phyloP scores from a whole-genome alignment of 257 asterid species.

The Ilex asprella region DNA sequence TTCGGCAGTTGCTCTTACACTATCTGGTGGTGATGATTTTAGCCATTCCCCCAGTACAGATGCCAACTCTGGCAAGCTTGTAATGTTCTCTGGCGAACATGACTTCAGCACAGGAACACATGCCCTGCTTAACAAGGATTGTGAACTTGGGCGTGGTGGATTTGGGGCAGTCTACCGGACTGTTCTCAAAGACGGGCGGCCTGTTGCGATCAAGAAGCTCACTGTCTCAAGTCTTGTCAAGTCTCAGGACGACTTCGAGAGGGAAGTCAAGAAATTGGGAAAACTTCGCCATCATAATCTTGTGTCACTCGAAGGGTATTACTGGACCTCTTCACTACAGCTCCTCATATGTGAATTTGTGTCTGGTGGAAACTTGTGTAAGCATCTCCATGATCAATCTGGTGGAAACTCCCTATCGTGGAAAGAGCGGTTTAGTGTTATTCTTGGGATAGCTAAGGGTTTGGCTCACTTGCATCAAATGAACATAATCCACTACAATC shows the following conservation, averaged over 20 bases:
- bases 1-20: background rate
- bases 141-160: background rate
- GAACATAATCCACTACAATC: constrained; percentile 1
- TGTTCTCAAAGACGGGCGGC: background rate
- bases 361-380: background rate
- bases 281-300: too few relatives aligned
- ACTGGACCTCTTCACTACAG: background rate
- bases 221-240: background rate
- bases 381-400: background rate
- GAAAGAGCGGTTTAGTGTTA: background rate
- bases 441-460: background rate
- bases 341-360: background rate
- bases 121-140: background rate
- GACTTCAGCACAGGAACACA: background rate
- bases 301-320: background rate
- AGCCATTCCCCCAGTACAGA: background rate
- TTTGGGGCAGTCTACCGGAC: background rate
- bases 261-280: too few relatives aligned
- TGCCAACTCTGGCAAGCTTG: constrained; percentile 1
- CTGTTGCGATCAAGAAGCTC: background rate
- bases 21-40: background rate
- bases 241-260: background rate
- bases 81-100: background rate
- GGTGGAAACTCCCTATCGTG: background rate
- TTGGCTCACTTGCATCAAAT: background rate